These are phyloP conservation scores for Tetragonia tetragonoides DNA, from an alignment of 148 eudicot genomes.

Conservation along the genomic window DNA sequence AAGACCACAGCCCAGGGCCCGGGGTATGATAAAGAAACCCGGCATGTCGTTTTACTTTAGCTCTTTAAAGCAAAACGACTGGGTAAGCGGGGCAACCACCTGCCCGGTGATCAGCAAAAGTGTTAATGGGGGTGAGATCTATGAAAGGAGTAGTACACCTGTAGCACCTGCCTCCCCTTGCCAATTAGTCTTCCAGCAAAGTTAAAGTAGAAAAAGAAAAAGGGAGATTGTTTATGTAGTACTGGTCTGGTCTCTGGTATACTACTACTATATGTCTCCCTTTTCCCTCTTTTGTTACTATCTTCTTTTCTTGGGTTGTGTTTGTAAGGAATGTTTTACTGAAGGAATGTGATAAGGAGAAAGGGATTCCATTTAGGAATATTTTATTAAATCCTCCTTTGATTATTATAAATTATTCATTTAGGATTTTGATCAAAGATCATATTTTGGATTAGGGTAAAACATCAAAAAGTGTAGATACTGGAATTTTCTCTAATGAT, in stretches of 20 bases:
- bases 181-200: conserved; percentile 26
- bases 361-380: conserved; percentile 19
- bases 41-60: conserved; percentile 25
- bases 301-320: conserved; percentile 29
- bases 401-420: no score
- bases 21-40: not conserved
- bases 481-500: no score
- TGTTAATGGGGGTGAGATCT: not conserved
- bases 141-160: conserved; percentile 9
- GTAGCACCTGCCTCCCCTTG: not conserved
- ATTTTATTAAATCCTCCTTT: no score
- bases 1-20: not conserved
- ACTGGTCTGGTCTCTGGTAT: not conserved
- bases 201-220: conserved; percentile 14
- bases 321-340: conserved; percentile 26
- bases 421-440: no score
- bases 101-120: conserved; percentile 26
- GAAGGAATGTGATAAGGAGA: conserved; percentile 30
- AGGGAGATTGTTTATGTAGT: not conserved
- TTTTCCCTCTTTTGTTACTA: conserved; percentile 17
- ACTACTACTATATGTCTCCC: conserved; percentile 13
- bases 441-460: no score
- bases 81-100: conserved; percentile 3
- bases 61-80: conserved; percentile 31
- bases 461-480: no score